These are phyloP conservation scores for Thalassiosira ordinaria DNA, from an alignment of 352 stramenopile genomes.

Conservation along the genomic window DNA sequence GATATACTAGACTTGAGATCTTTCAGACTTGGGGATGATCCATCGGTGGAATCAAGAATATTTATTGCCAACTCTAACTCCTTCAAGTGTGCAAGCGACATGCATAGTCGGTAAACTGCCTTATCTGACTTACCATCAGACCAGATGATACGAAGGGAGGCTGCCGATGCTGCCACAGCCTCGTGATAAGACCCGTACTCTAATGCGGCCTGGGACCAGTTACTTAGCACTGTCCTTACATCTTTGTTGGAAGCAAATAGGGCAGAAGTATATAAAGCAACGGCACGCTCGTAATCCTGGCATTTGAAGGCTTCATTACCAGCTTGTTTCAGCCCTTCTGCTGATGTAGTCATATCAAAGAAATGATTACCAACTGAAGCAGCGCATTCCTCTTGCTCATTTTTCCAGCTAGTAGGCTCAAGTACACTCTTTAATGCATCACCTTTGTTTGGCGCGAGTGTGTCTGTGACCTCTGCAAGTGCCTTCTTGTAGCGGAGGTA, in stretches of 20 bases:
- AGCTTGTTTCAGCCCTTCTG: conserved; percentile 6
- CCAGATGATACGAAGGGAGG: conserved; percentile 10
- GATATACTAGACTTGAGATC: too few relatives aligned
- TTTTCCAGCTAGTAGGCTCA: not conserved
- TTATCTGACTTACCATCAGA: too few relatives aligned
- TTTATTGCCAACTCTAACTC: too few relatives aligned
- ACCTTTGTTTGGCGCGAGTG: not conserved
- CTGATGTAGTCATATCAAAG: not conserved
- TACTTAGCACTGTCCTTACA: conserved; percentile 8
- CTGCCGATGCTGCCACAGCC: conserved; percentile 20
- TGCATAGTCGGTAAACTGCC: too few relatives aligned
- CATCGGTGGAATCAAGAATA: too few relatives aligned
- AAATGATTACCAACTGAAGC: too few relatives aligned
- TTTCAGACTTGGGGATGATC: too few relatives aligned
- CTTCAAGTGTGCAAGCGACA: too few relatives aligned
- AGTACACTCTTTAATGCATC: not conserved
- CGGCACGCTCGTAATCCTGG: conserved; percentile 13
- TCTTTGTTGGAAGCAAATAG: not conserved
- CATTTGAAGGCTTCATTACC: conserved; percentile 19
- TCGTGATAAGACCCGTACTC: conserved; percentile 7
- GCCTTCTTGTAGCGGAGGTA: conserved; percentile 15
- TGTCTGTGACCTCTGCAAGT: not conserved
- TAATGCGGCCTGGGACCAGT: conserved; percentile 21
- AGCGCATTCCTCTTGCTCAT: not conserved
- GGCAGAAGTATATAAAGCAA: conserved; percentile 5